Evolutionary conservation across 345 rosid species (phyloP).

Genomic region (Ailanthus altissimus): DNA sequence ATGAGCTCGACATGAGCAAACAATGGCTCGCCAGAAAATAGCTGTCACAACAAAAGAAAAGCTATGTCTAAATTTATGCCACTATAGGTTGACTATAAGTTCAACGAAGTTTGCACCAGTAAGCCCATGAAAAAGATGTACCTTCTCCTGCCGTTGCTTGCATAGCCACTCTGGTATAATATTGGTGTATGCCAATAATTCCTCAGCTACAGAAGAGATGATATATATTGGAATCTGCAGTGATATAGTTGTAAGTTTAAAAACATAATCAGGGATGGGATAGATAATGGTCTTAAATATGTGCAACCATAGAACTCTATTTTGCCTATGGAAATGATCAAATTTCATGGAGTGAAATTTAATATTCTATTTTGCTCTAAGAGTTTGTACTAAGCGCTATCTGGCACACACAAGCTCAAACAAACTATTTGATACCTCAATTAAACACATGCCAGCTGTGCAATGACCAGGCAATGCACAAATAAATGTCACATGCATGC

Average conservation of each 20-base stretch:
- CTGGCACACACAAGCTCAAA: not conserved
- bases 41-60: slow-evolving; percentile 47
- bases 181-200: slow-evolving; percentile 69
- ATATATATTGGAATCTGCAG: slow-evolving; percentile 76
- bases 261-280: not conserved
- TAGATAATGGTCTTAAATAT: not conserved
- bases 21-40: slow-evolving; percentile 77
- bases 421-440: not conserved
- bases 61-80: not conserved
- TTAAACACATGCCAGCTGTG: not conserved
- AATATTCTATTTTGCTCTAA: not conserved
- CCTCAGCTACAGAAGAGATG: slow-evolving; percentile 76
- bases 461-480: not conserved
- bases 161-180: slow-evolving; percentile 88
- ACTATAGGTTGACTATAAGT: not conserved
- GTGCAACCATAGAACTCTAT: not conserved
- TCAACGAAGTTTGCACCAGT: not conserved
- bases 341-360: not conserved
- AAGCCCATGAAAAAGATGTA: slow-evolving; percentile 32
- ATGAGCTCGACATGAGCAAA: slow-evolving; percentile 63
- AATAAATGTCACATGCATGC: not conserved
- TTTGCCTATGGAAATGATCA: not conserved
- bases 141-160: slow-evolving; percentile 75
- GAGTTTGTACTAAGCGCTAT: not conserved
- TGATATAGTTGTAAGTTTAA: slow-evolving; percentile 7